Evolutionary conservation across 2,329 filamentous ascomycete species (phyloP).

Genomic region (Hypoxylon rubiginosum): DNA sequence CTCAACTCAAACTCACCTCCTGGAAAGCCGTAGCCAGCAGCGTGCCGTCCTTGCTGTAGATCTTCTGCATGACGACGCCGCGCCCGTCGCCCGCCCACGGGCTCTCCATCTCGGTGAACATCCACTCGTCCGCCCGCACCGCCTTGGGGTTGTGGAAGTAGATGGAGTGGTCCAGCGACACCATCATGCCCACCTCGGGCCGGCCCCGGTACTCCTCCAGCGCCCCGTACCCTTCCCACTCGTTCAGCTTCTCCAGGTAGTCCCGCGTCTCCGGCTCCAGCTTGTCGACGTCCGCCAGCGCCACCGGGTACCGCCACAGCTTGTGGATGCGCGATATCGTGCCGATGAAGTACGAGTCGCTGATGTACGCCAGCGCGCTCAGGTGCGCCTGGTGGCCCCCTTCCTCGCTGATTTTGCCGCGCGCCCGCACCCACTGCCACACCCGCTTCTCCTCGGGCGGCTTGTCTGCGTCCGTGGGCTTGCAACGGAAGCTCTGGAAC

Average conservation of each 20-base stretch:
- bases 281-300: slow-evolving; percentile 66
- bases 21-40: slow-evolving; percentile 85
- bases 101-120: slow-evolving; percentile 83
- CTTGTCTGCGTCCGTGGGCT: slow-evolving; percentile 54
- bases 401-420: slow-evolving; percentile 78
- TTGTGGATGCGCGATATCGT: slow-evolving; percentile 86
- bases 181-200: slow-evolving; percentile 84
- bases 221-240: slow-evolving; percentile 60
- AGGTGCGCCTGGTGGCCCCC: slow-evolving; percentile 87
- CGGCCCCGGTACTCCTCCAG: slow-evolving; percentile 64
- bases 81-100: slow-evolving; percentile 85
- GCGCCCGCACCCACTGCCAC: slow-evolving; percentile 80
- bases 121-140: slow-evolving; percentile 78
- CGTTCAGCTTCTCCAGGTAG: slow-evolving; percentile 56
- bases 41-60: slow-evolving; percentile 78
- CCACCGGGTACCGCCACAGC: slow-evolving; percentile 78
- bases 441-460: slow-evolving; percentile 73
- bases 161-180: slow-evolving; percentile 81
- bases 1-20: slow-evolving; percentile 67
- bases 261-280: slow-evolving; percentile 59
- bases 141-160: slow-evolving; percentile 74
- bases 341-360: slow-evolving; percentile 92
- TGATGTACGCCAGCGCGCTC: slow-evolving; percentile 91
- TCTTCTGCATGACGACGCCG: slow-evolving; percentile 80
- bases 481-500: slow-evolving; percentile 59